Evolutionary conservation across 2,329 filamentous ascomycete genomes (phyloP), one percentile per base, ranked within the genome.

Genomic region (Capronia coronata): DNA sequence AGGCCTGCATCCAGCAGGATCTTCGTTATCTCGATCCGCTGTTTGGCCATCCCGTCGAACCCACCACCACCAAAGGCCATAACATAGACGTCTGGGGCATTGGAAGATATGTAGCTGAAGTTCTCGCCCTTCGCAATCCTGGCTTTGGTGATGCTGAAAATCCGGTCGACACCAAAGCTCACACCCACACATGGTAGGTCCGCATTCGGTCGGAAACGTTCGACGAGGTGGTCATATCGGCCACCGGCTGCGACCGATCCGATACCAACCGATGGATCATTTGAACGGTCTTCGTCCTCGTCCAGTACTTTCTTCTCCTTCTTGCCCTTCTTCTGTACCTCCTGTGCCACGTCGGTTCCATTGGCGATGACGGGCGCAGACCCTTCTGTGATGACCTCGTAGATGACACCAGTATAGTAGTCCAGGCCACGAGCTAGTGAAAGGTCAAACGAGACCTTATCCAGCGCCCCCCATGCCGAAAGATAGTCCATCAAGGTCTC

Each of bases 11-110:
- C 82, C 88, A 91, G 94, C 43, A 97, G 74, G 57, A 75, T 75
- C 58, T 81, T 78, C 51, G 84, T 83, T 30, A 97, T 78, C 21
- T 81, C 74, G 81, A 96, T 90, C 58, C 91, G 84, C 73, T 96
- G 86, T 59, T 82, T 81, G 47, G 95, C 71, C 56, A 94, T 74
- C 39, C 87, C 88, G 13, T 77, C 84, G 67, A 90, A 91, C 16
- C 83, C 86, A 69, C 90, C 91, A 46, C 87, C 86, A 46, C 88
- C 90, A 63, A 96, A 89, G 0, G 89, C 89, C 89, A 97, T 97
- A 63, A 97, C 85, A 68, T 82, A 96, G 39, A 90, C 89, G 64
- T 97, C 90, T 2, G 90, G 84, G 16, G 75, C 68, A 43, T 49
- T 52, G 10, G 49, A 54, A 8, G 50, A 49, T 30, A 61, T 49